These are phyloP conservation scores for Gigaspora rosea DNA, from an alignment of 192 early-diverging fungal species.

Conservation along the genomic window DNA sequence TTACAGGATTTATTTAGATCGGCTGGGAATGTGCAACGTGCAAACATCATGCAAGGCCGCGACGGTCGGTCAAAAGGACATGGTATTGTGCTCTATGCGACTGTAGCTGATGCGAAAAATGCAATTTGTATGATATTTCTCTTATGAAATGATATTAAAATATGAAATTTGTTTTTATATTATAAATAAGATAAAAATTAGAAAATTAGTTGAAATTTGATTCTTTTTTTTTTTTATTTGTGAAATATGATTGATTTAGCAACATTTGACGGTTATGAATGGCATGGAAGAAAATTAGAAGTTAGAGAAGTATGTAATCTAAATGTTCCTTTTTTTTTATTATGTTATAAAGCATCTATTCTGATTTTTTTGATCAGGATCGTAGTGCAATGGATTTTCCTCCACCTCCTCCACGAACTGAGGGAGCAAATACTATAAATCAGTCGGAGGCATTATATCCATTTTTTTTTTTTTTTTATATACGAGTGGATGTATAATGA, in stretches of 20 bases:
- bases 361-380: constrained; percentile 34
- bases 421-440: constrained; percentile 15
- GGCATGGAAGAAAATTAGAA: constrained; percentile 45
- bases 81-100: constrained; percentile 61
- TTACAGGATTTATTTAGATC: constrained; percentile 54
- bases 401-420: constrained; percentile 30
- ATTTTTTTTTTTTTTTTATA: too few species aligned
- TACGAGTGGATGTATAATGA: too few species aligned
- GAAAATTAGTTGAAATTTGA: too few species aligned
- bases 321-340: background rate
- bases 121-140: constrained; percentile 47
- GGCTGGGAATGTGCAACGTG: constrained; percentile 58
- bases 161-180: background rate
- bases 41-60: constrained; percentile 53
- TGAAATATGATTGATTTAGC: constrained; percentile 23
- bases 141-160: background rate
- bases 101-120: constrained; percentile 59
- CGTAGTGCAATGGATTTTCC: constrained; percentile 42
- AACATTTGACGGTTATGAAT: constrained; percentile 45
- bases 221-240: too few species aligned
- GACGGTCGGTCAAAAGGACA: constrained; percentile 67
- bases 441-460: constrained; percentile 4
- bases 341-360: background rate
- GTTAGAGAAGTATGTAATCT: constrained; percentile 42
- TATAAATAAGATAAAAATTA: background rate